These are phyloP conservation scores for Geosmithia morbida DNA, from an alignment of 2,329 filamentous ascomycete genomes.

Conservation along the genomic window DNA sequence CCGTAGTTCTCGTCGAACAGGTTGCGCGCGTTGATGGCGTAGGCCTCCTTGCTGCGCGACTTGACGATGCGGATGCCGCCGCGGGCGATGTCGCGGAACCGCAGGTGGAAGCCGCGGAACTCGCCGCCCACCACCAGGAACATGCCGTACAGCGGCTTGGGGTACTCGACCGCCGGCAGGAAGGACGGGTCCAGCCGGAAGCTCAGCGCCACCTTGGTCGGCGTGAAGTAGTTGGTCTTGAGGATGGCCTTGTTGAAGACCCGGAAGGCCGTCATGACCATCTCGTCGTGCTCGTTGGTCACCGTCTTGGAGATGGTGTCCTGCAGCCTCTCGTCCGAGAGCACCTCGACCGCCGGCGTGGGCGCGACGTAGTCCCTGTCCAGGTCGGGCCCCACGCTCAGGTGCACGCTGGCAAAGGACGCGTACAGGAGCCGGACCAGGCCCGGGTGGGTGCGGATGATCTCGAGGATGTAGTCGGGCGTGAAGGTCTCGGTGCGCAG, in stretches of 20 bases:
- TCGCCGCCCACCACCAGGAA: slow-evolving; percentile 96
- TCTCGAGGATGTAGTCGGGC: slow-evolving; percentile 93
- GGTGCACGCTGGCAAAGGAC: slow-evolving; percentile 80
- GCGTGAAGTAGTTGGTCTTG: slow-evolving; percentile 96
- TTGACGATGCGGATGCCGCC: slow-evolving; percentile 98
- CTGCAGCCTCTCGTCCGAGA: slow-evolving; percentile 60
- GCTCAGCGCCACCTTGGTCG: slow-evolving; percentile 93
- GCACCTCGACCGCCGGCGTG: slow-evolving; percentile 48
- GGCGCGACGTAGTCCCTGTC: slow-evolving; percentile 37
- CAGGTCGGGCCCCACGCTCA: slow-evolving; percentile 35
- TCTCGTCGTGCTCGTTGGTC: slow-evolving; percentile 86
- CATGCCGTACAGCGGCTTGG: slow-evolving; percentile 91
- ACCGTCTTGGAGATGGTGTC: slow-evolving; percentile 64
- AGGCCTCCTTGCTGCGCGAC: slow-evolving; percentile 90
- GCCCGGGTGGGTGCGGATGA: slow-evolving; percentile 80
- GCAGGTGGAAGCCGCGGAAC: slow-evolving; percentile 91
- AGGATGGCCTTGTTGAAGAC: slow-evolving; percentile 88
- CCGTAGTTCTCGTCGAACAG: slow-evolving; percentile 99
- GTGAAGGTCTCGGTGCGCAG: slow-evolving; percentile 95
- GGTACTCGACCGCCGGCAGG: slow-evolving; percentile 83
- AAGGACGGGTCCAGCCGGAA: slow-evolving; percentile 87
- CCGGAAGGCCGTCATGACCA: slow-evolving; percentile 95
- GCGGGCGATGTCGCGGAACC: slow-evolving; percentile 92
- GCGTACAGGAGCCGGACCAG: slow-evolving; percentile 82
- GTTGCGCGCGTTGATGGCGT: slow-evolving; percentile 88